Base-by-base conservation (phyloP, 495 filamentous ascomycete genomes). In the Oleoguttula mirabilis region DNA sequence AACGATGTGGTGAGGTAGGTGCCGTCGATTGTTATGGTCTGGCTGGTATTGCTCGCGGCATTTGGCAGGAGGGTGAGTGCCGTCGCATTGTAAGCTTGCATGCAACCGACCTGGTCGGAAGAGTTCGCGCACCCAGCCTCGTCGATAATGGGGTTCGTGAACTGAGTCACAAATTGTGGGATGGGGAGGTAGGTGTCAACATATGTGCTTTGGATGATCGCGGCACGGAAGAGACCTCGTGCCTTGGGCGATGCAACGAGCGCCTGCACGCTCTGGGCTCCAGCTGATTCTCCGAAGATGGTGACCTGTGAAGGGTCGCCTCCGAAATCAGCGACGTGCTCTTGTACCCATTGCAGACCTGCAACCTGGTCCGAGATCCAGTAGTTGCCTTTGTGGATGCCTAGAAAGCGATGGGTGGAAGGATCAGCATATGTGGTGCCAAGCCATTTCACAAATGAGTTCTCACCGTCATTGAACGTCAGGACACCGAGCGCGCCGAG, bases 221-320 rank as follows among this genome's bases (percentile, higher is more conserved):
- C 72, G 6, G 51, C 58, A 2, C 60, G 49, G 48, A 71, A 73
- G 40, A 71, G 69, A 14, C 64, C 64, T 11, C 53, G 47, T 0
- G 69, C 61, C 46, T 66, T 66, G 7, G 70, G 70, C 11, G 65
- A 69, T 27, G 67, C 71, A 36, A 75, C 60, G 40, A 76, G 48
- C 10, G 71, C 71, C 15, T 69, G 58, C 0, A 75, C 70, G 21
- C 64, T 68, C 14, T 52, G 68, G 10, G 69, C 70, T 23, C 73
- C 73, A 16, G 73, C 73, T 11, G 65, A 69, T 52, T 75, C 67
- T 7, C 73, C 73, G 37, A 71, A 51, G 59, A 60, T 69, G 50
- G 54, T 59, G 17, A 61, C 45, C 5, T 38, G 37, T n/a, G 51
- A 35, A 15, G 42, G 40, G 31, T 59, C 52, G 5, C 56, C 58